A percentile compares a stretch with the other conserved stretches of the same genome.
phyloP scores from a whole-genome alignment of 805 yeast species.

The Candida silvatica region DNA sequence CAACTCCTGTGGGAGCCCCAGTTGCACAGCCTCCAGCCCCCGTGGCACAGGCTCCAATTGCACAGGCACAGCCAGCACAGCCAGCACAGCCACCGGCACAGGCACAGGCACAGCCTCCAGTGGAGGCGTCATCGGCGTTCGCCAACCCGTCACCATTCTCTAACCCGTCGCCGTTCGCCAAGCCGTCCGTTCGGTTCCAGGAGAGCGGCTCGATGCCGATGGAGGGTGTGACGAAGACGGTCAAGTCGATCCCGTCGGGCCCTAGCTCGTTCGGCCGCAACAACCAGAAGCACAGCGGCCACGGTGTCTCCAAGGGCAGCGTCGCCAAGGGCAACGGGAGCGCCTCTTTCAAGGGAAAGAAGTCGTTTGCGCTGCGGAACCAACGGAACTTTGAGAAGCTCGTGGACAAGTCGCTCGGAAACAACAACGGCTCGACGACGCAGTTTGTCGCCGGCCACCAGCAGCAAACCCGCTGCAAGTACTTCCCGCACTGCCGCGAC shows the following conservation, averaged over 20 bases:
- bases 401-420: conserved; percentile 25
- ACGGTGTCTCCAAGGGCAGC: conserved; percentile 12
- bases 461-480: conserved; percentile 65
- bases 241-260: conserved; percentile 7
- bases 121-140: conserved; percentile 1
- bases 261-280: conserved; percentile 16
- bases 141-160: conserved; percentile 1
- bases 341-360: conserved; percentile 9
- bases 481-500: conserved; percentile 62
- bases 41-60: conserved; percentile 11
- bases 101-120: conserved; percentile 3
- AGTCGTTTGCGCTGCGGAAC: conserved; percentile 28
- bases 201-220: conserved; percentile 12
- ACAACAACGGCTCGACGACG: conserved; percentile 17
- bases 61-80: conserved; percentile 10
- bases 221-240: conserved; percentile 9
- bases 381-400: conserved; percentile 29
- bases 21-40: conserved; percentile 3
- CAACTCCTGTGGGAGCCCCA: conserved; percentile 5
- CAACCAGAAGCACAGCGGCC: conserved; percentile 6
- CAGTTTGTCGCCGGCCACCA: conserved; percentile 41
- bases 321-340: no score
- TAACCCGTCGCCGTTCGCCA: conserved; percentile 1
- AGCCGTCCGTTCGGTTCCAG: conserved; percentile 21
- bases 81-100: conserved; percentile 1